Evolutionary conservation across 1,284 basidiomycete species (phyloP).

Genomic region (Sanguinoderma infundibulare): DNA sequence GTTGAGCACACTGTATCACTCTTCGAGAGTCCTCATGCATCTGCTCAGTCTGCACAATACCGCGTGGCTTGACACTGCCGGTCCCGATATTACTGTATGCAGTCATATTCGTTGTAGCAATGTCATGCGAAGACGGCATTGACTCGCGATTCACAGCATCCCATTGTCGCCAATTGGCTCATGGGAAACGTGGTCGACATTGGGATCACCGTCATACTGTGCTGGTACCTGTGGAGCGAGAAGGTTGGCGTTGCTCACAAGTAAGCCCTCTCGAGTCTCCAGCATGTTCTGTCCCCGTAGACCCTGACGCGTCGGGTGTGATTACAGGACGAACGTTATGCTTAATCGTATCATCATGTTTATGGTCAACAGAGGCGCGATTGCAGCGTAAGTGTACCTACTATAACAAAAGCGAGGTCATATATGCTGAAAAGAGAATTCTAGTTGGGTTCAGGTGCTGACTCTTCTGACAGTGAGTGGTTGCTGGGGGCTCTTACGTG

Average conservation of each 20-base stretch:
- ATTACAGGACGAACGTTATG: conserved; percentile 17
- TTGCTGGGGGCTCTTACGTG: background rate
- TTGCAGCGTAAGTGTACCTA: conserved; percentile 19
- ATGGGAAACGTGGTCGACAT: conserved; percentile 20
- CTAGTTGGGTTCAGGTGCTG: conserved; percentile 14
- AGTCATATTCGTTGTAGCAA: background rate
- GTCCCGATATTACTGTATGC: conserved; percentile 6
- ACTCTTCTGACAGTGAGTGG: conserved; percentile 13
- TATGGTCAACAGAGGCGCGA: conserved; percentile 21
- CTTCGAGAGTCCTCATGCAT: background rate
- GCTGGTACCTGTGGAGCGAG: conserved; percentile 23
- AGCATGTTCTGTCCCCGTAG: background rate
- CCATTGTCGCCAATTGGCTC: conserved; percentile 19
- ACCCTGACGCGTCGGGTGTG: background rate
- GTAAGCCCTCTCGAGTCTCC: background rate
- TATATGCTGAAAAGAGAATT: background rate
- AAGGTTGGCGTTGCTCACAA: conserved; percentile 14
- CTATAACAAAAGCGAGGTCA: too few relatives aligned
- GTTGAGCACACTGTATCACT: background rate
- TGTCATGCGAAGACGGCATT: background rate
- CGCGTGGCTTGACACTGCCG: conserved; percentile 4
- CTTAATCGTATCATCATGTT: conserved; percentile 24
- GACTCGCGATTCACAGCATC: background rate
- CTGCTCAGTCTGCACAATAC: background rate
- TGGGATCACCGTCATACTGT: conserved; percentile 18